Percentiles rank a stretch among this genome's conserved stretches.
phyloP scores from a whole-genome alignment of 768 basidiomycete species.

The Galerina sulciceps region DNA sequence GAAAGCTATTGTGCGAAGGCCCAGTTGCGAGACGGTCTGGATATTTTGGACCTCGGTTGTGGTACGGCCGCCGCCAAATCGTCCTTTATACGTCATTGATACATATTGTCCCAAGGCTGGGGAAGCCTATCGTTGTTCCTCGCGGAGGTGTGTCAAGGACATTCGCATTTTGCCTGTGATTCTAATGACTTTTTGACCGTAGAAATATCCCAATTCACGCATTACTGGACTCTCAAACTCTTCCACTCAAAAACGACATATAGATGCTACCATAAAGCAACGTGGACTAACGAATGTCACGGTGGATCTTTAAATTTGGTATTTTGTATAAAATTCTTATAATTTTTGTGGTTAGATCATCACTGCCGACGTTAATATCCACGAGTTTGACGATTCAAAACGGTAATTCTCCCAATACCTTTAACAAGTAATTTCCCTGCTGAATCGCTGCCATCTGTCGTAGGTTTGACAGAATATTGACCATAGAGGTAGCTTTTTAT shows the following conservation, averaged over 20 bases:
- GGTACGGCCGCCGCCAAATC: conserved; percentile 40
- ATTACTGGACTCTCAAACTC: conserved; percentile 74
- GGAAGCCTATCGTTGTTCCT: conserved; percentile 72
- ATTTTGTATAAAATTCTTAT: background rate
- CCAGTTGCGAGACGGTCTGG: conserved; percentile 59
- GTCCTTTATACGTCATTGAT: background rate
- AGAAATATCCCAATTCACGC: conserved; percentile 70
- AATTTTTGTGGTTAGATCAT: conserved; percentile 47
- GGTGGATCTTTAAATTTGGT: conserved; percentile 29
- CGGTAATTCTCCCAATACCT: conserved; percentile 30
- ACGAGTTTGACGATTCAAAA: conserved; percentile 55
- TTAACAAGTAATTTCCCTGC: background rate
- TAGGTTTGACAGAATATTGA: conserved; percentile 73
- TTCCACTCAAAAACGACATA: conserved; percentile 66
- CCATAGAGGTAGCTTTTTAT: conserved; percentile 57
- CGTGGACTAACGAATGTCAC: conserved; percentile 58
- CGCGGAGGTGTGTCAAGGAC: conserved; percentile 47
- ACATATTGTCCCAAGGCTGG: conserved; percentile 48
- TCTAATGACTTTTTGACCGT: background rate
- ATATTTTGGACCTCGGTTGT: conserved; percentile 72
- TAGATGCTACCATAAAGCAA: conserved; percentile 52
- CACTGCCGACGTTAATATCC: conserved; percentile 69
- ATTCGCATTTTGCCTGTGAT: background rate
- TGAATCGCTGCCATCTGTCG: background rate
- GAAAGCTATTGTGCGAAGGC: conserved; percentile 72